Evolutionary conservation across 768 basidiomycete species (phyloP), one percentile per base, ranked within the genome.

Genomic region (Leccinum rimulosum): DNA sequence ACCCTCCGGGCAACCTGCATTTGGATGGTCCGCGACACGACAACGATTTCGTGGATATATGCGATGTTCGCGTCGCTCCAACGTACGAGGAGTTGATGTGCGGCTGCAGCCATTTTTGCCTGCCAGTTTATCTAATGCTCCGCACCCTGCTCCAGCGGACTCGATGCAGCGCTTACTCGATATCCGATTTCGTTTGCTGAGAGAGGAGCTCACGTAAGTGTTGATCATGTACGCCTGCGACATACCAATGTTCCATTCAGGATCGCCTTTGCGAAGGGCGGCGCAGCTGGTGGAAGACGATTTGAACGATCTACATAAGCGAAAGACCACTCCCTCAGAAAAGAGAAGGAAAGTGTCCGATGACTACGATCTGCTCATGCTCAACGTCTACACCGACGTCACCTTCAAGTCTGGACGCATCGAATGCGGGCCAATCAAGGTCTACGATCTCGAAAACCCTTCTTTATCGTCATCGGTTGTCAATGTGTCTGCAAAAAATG

Each of bases 91-190:
- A 93, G 64, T 77, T 93, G 7, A 68, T 81, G 48, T 83, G 75
- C 19, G 70, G 0, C 25, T 73, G 11, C 66, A 74, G 3, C 84
- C 88, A 0, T 90, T 82, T 66, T 71, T 92, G 0, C 91, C 91
- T 0, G 83, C 79, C 0, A 86, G 81, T 62, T 67, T 86, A 1
- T 79, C 74, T n/a, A 77, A 74, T 2, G 88, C 86, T 0, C 88
- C 87, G 0, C 88, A 89, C 64, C 87, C 80, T 56, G 77, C 80
- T 12, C 82, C 82, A 0, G 61, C 71, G 3, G 78, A 79, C 17
- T 83, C 82, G 25, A 89, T 91, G 82, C 79, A 87, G 56, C 76
- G 84, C 7, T 74, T 86, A 19, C 72, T 91, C 14, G 91, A 93
- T 57, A 81, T 87, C 5, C 88, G 91, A 63, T 91, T 88, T 69